Evolutionary conservation across 1,139 yeast genomes (phyloP).

Genomic region (Scheffersomyces segobiensis): DNA sequence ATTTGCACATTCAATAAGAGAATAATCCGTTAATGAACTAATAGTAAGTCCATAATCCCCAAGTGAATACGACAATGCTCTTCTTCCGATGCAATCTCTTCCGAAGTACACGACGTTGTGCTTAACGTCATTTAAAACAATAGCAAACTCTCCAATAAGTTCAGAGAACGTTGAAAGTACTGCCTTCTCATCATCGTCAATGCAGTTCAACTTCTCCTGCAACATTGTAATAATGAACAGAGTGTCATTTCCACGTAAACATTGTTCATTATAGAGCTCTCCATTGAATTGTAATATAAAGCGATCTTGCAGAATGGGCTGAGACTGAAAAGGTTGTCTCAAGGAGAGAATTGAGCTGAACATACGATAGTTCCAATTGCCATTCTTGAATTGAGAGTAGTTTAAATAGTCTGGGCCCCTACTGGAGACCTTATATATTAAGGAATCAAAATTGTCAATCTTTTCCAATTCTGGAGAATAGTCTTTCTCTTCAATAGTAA

Average conservation of each 20-base stretch:
- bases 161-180: constrained; percentile 32
- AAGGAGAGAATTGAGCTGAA: constrained; percentile 77
- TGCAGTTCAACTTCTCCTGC: constrained; percentile 8
- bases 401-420: constrained; percentile 23
- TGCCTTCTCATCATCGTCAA: constrained; percentile 22
- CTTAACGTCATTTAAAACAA: constrained; percentile 44
- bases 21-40: constrained; percentile 44
- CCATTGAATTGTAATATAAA: constrained; percentile 76
- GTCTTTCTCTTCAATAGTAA: constrained; percentile 1
- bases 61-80: constrained; percentile 60
- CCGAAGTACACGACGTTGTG: constrained; percentile 64
- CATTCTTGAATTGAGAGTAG: constrained; percentile 11
- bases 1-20: constrained; percentile 54
- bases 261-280: constrained; percentile 69
- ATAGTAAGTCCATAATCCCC: constrained; percentile 38
- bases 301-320: constrained; percentile 49
- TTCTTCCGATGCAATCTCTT: constrained; percentile 77
- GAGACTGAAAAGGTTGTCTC: constrained; percentile 72
- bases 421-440: constrained; percentile 13
- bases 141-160: constrained; percentile 84
- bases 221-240: constrained; percentile 25
- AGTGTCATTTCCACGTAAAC: constrained; percentile 40
- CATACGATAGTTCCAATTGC: constrained; percentile 24
- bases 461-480: background rate
- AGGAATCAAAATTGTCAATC: background rate